Conservation (phyloP, 306 rosid species). For the Cucurbita pepo region DNA sequence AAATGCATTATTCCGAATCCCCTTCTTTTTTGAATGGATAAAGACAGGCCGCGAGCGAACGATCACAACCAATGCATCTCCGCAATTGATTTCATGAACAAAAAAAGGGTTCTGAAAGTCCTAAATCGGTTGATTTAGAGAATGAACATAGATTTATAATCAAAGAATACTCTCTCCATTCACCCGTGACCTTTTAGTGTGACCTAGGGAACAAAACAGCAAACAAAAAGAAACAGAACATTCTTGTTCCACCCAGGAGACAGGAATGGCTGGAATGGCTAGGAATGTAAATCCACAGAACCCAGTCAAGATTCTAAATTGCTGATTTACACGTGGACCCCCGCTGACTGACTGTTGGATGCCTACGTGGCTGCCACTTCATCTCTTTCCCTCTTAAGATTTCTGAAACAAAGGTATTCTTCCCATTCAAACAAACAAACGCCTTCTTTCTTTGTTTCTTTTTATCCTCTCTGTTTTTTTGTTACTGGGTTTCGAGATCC, state of each 20-base stretch:
- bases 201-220: neutral
- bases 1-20: neutral
- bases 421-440: constrained; percentile 7
- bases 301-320: constrained; percentile 20
- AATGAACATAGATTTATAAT: too few relatives aligned
- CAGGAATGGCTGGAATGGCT: constrained; percentile 1
- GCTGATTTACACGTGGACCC: constrained; percentile 35
- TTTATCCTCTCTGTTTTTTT: constrained; percentile 2
- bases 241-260: constrained; percentile 18
- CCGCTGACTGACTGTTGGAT: constrained; percentile 27
- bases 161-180: too few relatives aligned
- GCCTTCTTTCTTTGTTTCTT: neutral
- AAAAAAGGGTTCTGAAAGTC: too few relatives aligned
- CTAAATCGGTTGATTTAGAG: too few relatives aligned
- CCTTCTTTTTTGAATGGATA: too few relatives aligned
- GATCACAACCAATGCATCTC: too few relatives aligned
- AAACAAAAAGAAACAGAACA: constrained; percentile 18
- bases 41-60: too few relatives aligned
- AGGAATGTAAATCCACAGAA: constrained; percentile 9
- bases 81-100: too few relatives aligned
- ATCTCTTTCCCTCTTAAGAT: neutral
- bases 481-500: constrained; percentile 20
- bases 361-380: constrained; percentile 42
- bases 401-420: constrained; percentile 6
- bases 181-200: neutral